Base-by-base conservation (phyloP, 805 yeast genomes). In the Pichia eremophila region DNA sequence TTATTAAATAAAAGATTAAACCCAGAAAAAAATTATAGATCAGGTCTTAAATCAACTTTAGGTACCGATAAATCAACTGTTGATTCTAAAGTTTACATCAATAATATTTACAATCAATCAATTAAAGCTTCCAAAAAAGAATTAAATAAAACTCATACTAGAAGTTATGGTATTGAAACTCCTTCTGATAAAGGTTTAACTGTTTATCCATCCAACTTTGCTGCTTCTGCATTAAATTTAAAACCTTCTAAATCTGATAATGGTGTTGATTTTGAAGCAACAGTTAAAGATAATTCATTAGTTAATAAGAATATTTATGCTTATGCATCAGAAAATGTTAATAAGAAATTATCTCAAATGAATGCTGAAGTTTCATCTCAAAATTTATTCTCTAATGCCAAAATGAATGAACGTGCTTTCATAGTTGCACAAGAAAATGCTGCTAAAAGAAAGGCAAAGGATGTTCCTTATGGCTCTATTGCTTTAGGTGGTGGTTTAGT, bases 401-500 rank as follows among this genome's bases (percentile, higher is more conserved):
- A 63, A 47, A 49, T 58, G 57, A 87, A 87, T 67, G 78, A 79
- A 53, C 75, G 76, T 53, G 97, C 96, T 2, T 73, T 83, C 46
- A 80, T 81, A 31, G 68, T 85, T 52, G 96, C 96, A 2, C 85
- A 84, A 61, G 75, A 76, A 52, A 79, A 79, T 57, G 70, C 75
- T 42, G 77, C 75, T 44, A 79, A 77, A 60, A 75, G 91, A 58
- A 59, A 74, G 44, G 55, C 50, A 9, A 51, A 44, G 12, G 55
- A 59, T 43, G 70, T 72, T 51, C 79, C 81, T 53, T 77, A 60
- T 41, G 56, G 61, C 43, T 77, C 81, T 62, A 70, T 88, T 57
- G 74, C 87, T 59, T 67, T 91, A 52, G 99, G 99, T 51, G 96
- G 95, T 52, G 98, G 97, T 2, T 72, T 86, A 49, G 77, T 74